Percentiles rank a stretch among this genome's conserved stretches.
phyloP scores from a whole-genome alignment of 495 filamentous ascomycete genomes.

The Hypoxylon cercidicola region DNA sequence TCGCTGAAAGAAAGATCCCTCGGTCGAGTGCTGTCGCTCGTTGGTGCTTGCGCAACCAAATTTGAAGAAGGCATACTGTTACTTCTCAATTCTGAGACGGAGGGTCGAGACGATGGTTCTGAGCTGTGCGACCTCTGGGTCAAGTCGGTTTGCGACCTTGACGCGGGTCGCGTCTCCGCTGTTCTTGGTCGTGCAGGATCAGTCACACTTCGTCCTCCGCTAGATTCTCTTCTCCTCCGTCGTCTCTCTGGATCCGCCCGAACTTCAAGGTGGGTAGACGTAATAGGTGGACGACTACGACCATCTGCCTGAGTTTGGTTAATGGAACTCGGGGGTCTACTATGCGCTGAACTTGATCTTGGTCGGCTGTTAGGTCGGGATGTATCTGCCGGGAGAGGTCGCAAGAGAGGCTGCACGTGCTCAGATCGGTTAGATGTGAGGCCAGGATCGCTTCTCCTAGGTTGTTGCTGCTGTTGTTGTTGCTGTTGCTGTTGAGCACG shows the following conservation, averaged over 20 bases:
- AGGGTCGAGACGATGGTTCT: slow-evolving; percentile 40
- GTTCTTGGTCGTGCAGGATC: slow-evolving; percentile 52
- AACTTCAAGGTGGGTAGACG: slow-evolving; percentile 56
- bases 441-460: slow-evolving; percentile 56
- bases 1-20: slow-evolving; percentile 46
- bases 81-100: slow-evolving; percentile 55
- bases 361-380: slow-evolving; percentile 53
- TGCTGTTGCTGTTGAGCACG: slow-evolving; percentile 36
- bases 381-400: slow-evolving; percentile 42
- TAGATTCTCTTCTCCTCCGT: slow-evolving; percentile 54
- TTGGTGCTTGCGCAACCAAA: slow-evolving; percentile 8
- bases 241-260: slow-evolving; percentile 53
- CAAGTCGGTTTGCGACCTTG: slow-evolving; percentile 70
- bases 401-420: slow-evolving; percentile 31
- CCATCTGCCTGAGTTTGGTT: slow-evolving; percentile 48
- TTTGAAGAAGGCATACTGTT: slow-evolving; percentile 47
- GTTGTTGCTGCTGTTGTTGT: slow-evolving; percentile 31
- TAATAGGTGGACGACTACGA: slow-evolving; percentile 58
- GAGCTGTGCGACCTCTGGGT: slow-evolving; percentile 55
- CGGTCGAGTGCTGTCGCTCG: slow-evolving; percentile 15
- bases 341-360: slow-evolving; percentile 51
- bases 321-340: slow-evolving; percentile 48
- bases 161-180: slow-evolving; percentile 54
- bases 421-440: slow-evolving; percentile 49
- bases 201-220: slow-evolving; percentile 55